Percentiles rank a stretch among this genome's conserved stretches.
Conservation (phyloP, 2,329 filamentous ascomycete genomes). For the Pseudodiploospora longispora region DNA sequence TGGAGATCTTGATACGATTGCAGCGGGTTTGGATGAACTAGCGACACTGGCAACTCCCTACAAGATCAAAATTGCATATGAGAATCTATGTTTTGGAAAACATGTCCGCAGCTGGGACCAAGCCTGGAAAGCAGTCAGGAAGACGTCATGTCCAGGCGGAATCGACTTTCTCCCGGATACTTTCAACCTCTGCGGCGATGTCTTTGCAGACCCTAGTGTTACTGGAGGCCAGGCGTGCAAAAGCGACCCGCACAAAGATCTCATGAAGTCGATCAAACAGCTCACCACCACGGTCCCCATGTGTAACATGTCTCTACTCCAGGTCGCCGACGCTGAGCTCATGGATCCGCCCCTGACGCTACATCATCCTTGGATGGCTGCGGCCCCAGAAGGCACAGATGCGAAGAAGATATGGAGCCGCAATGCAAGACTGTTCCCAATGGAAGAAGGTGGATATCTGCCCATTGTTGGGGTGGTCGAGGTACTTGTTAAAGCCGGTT, state of each 20-base stretch:
- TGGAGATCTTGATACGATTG: conserved; percentile 1
- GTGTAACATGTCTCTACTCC: conserved; percentile 11
- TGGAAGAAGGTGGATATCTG: conserved; percentile 17
- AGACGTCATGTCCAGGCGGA: not conserved
- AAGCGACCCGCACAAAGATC: not conserved
- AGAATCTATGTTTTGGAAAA: conserved; percentile 14
- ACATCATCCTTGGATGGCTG: conserved; percentile 5
- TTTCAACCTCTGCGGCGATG: conserved; percentile 17
- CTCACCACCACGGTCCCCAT: not conserved
- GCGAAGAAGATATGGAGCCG: conserved; percentile 13
- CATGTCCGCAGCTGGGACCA: conserved; percentile 9
- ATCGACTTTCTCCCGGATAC: conserved; percentile 19
- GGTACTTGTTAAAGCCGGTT: conserved; percentile 11
- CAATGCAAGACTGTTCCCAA: conserved; percentile 12
- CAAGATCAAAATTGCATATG: conserved; percentile 12
- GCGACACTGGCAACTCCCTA: conserved; percentile 1
- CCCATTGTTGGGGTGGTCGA: conserved; percentile 22
- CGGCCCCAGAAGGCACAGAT: not conserved
- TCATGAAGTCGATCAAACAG: not conserved
- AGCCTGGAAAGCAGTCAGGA: conserved; percentile 9
- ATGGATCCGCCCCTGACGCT: not conserved
- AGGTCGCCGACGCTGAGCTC: conserved; percentile 13
- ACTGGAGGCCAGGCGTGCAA: not conserved
- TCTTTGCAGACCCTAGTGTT: conserved; percentile 3
- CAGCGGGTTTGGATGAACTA: conserved; percentile 5